Evolutionary conservation across 495 filamentous ascomycete genomes (phyloP), one percentile per base, ranked within the genome.

Genomic region (Aspergillus heteromorphus): DNA sequence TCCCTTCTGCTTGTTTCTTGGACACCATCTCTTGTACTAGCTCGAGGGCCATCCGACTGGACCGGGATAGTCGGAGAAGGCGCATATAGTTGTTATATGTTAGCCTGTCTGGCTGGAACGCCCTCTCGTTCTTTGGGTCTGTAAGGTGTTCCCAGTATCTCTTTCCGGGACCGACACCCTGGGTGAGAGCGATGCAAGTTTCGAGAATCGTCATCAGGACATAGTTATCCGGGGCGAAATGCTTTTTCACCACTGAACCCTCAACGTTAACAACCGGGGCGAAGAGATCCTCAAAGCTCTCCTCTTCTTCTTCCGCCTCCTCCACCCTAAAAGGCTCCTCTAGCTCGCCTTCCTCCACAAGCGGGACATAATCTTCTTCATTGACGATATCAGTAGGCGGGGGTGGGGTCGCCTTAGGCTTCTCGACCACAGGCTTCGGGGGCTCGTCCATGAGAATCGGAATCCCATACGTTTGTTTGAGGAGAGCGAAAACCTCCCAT

Each of bases 131-230:
- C n/a, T n/a, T n/a, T n/a, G 65, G 67, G 18, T 65, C 52, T 0
- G 86, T 89, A 55, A 97, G 71, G 10, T 84, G 61, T 8, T 83
- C 66, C 91, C 90, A 96, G 71, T 97, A 96, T 13, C 73, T 71
- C 23, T 70, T 65, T 11, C 82, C 85, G 31, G 60, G 40, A 3
- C 59, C 57, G 4, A 59, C 40, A 4, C 58, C 67, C 49, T 75
- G 68, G 1, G 59, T 64, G 54, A 74, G 63, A 20, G 51, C 54
- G 19, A 60, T 38, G 53, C 87, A 83, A 6, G 87, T 78, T 45
- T 83, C 69, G 40, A 93, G 58, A 23, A 92, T 62, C 13, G 92
- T 60, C 17, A 85, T 86, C 2, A 97, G 79, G 0, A 85, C 86
- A 58, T 83, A 83, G 55, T 79, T 84, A n/a, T 78, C 76, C 0